These are phyloP conservation scores for Dactylellina haptotyla DNA, from an alignment of 2,329 filamentous ascomycete genomes.

Conservation along the genomic window DNA sequence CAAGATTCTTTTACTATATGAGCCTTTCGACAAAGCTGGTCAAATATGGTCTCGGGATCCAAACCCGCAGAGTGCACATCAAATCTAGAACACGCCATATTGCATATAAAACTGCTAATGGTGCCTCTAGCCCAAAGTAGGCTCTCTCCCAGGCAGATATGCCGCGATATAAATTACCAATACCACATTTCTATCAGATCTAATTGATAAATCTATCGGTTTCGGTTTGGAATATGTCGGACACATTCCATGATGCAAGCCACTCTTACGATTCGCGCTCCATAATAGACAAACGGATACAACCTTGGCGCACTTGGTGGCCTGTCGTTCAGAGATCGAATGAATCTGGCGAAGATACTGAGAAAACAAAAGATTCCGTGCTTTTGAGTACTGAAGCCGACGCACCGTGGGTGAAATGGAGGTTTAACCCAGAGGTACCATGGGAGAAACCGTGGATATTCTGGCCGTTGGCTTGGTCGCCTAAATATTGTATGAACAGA, in stretches of 20 bases:
- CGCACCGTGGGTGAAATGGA: not conserved
- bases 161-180: no score
- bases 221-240: not conserved
- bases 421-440: not conserved
- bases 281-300: not conserved
- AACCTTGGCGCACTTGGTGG: not conserved
- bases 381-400: not conserved
- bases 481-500: not conserved
- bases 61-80: no score
- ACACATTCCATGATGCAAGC: not conserved
- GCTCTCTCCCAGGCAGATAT: no score
- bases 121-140: no score
- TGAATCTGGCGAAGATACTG: not conserved
- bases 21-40: no score
- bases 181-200: no score
- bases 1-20: no score
- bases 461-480: not conserved
- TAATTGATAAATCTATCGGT: no score
- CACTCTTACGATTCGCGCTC: not conserved
- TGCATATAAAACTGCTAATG: no score
- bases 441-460: not conserved
- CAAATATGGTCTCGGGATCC: no score
- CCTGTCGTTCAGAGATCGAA: not conserved
- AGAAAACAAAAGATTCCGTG: not conserved
- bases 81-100: no score